Evolutionary conservation across 495 filamentous ascomycete genomes (phyloP).

Genomic region (Pseudomonodictys pantanalensis): DNA sequence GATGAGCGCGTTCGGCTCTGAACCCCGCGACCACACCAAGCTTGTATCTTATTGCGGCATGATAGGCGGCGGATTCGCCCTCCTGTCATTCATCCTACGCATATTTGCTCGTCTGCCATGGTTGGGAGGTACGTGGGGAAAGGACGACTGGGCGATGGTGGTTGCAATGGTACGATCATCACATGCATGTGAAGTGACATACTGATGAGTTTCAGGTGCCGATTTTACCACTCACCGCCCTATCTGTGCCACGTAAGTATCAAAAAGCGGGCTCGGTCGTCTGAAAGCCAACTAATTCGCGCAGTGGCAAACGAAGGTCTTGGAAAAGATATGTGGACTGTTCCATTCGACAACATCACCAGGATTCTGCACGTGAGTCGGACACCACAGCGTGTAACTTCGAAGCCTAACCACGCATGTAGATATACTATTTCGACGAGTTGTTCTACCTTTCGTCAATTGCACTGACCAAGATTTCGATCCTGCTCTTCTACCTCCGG

Average conservation of each 20-base stretch:
- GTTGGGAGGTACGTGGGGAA: slow-evolving; percentile 21
- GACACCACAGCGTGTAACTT: neutral
- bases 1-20: slow-evolving; percentile 1
- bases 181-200: neutral
- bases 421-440: slow-evolving; percentile 32
- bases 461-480: slow-evolving; percentile 46
- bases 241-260: slow-evolving; percentile 20
- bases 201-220: slow-evolving; percentile 17
- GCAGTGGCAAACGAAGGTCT: slow-evolving; percentile 24
- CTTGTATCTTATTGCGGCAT: slow-evolving; percentile 13
- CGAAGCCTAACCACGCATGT: neutral
- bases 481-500: slow-evolving; percentile 53
- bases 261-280: neutral
- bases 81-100: slow-evolving; percentile 17
- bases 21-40: slow-evolving; percentile 18
- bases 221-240: slow-evolving; percentile 16
- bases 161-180: slow-evolving; percentile 18
- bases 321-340: slow-evolving; percentile 28
- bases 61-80: slow-evolving; percentile 6
- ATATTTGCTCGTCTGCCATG: slow-evolving; percentile 16
- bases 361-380: slow-evolving; percentile 16
- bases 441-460: slow-evolving; percentile 42
- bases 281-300: neutral
- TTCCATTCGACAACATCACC: slow-evolving; percentile 29
- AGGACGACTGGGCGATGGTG: slow-evolving; percentile 28